phyloP scores from a whole-genome alignment of 345 rosid species.

The Boechera stricta region DNA sequence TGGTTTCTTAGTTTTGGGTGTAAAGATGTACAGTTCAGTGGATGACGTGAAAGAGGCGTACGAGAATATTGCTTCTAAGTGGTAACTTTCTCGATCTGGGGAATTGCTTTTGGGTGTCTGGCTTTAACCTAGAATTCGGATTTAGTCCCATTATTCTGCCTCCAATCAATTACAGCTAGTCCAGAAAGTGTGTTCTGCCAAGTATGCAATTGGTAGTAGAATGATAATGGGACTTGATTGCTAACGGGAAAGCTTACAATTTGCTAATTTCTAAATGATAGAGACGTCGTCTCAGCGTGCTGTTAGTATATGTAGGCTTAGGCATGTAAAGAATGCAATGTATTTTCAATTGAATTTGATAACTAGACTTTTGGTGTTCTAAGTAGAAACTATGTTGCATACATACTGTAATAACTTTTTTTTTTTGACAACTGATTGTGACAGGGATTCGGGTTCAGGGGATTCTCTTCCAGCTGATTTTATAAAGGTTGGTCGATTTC shows the following conservation, averaged over 20 bases:
- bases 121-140: not conserved
- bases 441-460: constrained; percentile 65
- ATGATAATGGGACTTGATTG: too few species aligned
- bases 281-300: not conserved
- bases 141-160: not conserved
- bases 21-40: constrained; percentile 56
- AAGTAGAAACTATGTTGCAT: constrained; percentile 1
- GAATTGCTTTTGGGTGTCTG: not conserved
- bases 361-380: constrained; percentile 25
- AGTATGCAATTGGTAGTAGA: not conserved
- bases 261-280: constrained; percentile 5
- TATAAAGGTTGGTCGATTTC: constrained; percentile 60
- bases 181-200: too few species aligned
- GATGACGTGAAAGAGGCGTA: constrained; percentile 77
- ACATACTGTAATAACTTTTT: not conserved
- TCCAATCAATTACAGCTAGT: not conserved
- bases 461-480: constrained; percentile 55
- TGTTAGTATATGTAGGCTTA: constrained; percentile 15
- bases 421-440: constrained; percentile 23
- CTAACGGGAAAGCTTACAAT: too few species aligned
- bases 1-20: constrained; percentile 61
- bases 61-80: constrained; percentile 58
- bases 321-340: constrained; percentile 17
- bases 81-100: constrained; percentile 51
- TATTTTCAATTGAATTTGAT: constrained; percentile 1